phyloP scores from a whole-genome alignment of 2,329 filamentous ascomycete genomes.

The Ilyonectria mors-panacis region DNA sequence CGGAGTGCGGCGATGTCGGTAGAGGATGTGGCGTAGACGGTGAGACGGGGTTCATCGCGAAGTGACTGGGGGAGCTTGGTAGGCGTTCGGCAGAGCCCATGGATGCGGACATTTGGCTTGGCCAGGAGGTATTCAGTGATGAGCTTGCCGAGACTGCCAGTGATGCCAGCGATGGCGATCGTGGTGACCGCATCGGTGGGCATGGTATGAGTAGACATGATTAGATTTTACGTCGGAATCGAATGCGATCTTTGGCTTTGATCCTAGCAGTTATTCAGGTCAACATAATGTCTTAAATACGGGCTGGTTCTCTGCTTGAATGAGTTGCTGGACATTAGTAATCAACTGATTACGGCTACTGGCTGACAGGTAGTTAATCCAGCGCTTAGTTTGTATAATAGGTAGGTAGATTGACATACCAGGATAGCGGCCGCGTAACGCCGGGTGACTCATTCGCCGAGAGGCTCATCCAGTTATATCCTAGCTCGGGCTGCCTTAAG shows the following conservation, averaged over 20 bases:
- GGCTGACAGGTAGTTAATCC: constrained; percentile 12
- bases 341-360: neutral
- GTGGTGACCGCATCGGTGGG: constrained; percentile 4
- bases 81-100: constrained; percentile 10
- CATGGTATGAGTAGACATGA: constrained; percentile 6
- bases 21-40: constrained; percentile 3
- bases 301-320: constrained; percentile 7
- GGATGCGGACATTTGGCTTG: constrained; percentile 9
- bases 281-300: constrained; percentile 8
- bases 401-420: constrained; percentile 15
- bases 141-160: constrained; percentile 11
- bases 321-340: constrained; percentile 7
- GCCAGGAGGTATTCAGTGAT: constrained; percentile 9
- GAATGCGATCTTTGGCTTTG: constrained; percentile 2
- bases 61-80: constrained; percentile 11
- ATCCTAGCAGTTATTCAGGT: constrained; percentile 5
- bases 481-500: neutral
- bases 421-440: constrained; percentile 4
- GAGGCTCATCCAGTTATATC: constrained; percentile 1
- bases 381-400: constrained; percentile 5
- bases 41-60: constrained; percentile 7
- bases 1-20: neutral
- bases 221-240: constrained; percentile 1
- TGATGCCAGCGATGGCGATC: constrained; percentile 7
- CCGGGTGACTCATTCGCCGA: constrained; percentile 10